Conservation (phyloP, 257 asterid genomes). For the Vinca minor region DNA sequence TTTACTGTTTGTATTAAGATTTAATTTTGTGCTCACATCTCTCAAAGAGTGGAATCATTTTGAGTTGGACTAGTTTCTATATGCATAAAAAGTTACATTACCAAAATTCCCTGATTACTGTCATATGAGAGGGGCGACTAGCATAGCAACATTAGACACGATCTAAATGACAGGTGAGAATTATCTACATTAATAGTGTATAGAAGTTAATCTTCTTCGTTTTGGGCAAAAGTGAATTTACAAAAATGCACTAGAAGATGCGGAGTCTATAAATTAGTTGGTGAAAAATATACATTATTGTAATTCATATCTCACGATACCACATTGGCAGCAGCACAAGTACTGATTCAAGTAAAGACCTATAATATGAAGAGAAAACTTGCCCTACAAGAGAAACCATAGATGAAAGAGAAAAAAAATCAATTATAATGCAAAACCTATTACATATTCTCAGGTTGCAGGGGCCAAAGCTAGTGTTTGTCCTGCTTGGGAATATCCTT, state of each 20-base stretch:
- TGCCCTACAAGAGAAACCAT: not conserved
- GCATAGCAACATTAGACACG: too few relatives aligned
- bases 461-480: slow-evolving; percentile 29
- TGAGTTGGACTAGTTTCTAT: too few relatives aligned
- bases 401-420: not conserved
- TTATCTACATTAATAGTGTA: too few relatives aligned
- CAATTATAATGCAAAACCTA: not conserved
- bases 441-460: not conserved
- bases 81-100: too few relatives aligned
- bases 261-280: too few relatives aligned
- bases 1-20: slow-evolving; percentile 20
- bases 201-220: too few relatives aligned
- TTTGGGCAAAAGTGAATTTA: too few relatives aligned
- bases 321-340: too few relatives aligned
- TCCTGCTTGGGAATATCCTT: slow-evolving; percentile 50
- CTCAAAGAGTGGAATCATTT: slow-evolving; percentile 14
- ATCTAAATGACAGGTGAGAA: too few relatives aligned
- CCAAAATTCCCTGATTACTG: too few relatives aligned
- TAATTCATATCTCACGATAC: not conserved
- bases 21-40: slow-evolving; percentile 18
- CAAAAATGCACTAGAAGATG: too few relatives aligned
- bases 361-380: not conserved
- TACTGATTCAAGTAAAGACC: not conserved
- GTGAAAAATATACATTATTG: not conserved
- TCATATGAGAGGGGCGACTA: too few relatives aligned